These are phyloP conservation scores for Angophora floribunda DNA, from an alignment of 345 rosid genomes.

Conservation along the genomic window DNA sequence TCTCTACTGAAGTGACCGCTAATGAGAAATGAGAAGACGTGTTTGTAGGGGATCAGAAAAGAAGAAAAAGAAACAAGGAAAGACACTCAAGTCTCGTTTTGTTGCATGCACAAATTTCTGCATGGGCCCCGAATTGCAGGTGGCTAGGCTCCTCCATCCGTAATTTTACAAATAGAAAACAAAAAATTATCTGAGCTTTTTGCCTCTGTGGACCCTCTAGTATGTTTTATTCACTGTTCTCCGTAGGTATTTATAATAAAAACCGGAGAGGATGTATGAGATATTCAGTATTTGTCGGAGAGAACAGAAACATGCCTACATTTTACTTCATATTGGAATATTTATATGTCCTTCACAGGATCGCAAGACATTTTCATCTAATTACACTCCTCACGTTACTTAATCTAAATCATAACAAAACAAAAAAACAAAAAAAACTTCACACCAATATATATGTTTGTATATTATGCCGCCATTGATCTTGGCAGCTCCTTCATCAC, in stretches of 20 bases:
- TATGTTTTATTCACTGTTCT: not conserved
- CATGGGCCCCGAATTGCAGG: too few species aligned
- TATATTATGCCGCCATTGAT: not conserved
- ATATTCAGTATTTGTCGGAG: accelerated
- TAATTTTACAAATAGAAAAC: too few species aligned
- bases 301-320: not conserved
- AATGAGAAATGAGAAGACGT: not conserved
- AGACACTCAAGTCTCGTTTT: not conserved
- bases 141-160: too few species aligned
- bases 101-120: too few species aligned
- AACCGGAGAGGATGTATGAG: not conserved
- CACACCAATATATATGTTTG: not conserved
- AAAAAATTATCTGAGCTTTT: not conserved
- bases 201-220: not conserved
- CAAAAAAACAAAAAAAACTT: not conserved
- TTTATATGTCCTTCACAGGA: not conserved
- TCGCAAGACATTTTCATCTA: not conserved
- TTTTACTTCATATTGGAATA: too few species aligned
- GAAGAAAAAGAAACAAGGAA: not conserved
- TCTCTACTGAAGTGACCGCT: not conserved
- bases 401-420: not conserved
- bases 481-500: not conserved
- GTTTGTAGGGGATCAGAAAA: not conserved
- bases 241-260: not conserved
- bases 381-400: not conserved